A percentile compares a stretch with the other conserved stretches of the same genome.
Evolutionary conservation across 768 basidiomycete genomes (phyloP).

Genomic region (Suillus ampliporus): DNA sequence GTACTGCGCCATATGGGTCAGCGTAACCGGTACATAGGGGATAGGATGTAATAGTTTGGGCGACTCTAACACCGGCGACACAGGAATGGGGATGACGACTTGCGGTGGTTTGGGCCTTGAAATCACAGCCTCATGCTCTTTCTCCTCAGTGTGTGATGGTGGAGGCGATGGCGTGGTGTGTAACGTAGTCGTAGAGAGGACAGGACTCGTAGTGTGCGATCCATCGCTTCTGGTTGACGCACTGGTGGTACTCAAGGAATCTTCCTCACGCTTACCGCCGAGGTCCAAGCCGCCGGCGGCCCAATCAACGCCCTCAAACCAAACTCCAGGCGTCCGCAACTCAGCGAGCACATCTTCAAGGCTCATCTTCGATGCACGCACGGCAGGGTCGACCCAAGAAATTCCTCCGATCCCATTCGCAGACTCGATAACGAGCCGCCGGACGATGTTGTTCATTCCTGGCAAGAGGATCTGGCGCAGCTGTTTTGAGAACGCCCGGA

Average conservation of each 20-base stretch:
- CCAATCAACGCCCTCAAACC: conserved; percentile 82
- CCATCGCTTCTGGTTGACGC: conserved; percentile 54
- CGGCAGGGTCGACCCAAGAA: conserved; percentile 54
- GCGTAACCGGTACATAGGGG: conserved; percentile 67
- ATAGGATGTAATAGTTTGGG: conserved; percentile 68
- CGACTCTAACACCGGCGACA: conserved; percentile 66
- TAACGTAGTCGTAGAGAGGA: conserved; percentile 73
- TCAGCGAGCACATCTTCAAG: conserved; percentile 64
- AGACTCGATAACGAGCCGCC: conserved; percentile 69
- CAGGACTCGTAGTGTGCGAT: conserved; percentile 72
- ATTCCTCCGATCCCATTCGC: conserved; percentile 43
- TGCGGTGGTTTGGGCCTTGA: conserved; percentile 29
- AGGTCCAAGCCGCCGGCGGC: conserved; percentile 25
- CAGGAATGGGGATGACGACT: conserved; percentile 44
- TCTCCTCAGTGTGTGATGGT: conserved; percentile 45
- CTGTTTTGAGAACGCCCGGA: conserved; percentile 60
- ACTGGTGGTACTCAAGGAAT: conserved; percentile 48
- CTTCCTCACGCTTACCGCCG: conserved; percentile 46
- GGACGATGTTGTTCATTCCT: conserved; percentile 71
- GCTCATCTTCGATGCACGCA: conserved; percentile 58
- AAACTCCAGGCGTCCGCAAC: conserved; percentile 61
- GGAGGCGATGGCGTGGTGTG: conserved; percentile 83
- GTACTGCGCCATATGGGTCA: conserved; percentile 58
- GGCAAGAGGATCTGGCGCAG: conserved; percentile 65
- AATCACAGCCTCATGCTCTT: conserved; percentile 40